Base-by-base conservation (phyloP, 345 rosid species). In the Salix arbutifolia region DNA sequence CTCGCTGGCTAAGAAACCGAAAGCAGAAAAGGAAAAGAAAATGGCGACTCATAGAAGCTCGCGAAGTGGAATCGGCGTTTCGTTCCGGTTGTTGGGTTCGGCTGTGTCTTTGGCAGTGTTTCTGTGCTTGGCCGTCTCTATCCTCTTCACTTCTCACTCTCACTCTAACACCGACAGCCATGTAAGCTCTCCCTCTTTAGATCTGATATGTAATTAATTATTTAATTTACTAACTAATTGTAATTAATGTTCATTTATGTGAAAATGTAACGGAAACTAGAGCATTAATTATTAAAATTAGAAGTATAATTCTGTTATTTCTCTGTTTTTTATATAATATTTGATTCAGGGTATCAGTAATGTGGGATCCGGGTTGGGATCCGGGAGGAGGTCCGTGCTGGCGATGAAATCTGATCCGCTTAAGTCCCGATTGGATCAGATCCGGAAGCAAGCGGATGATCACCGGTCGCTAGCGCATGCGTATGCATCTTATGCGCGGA, bases 401-500 rank as follows among this genome's bases (percentile, higher is more conserved):
- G 97, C 96, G 62, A 79, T 90, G 70, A 96, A 96, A 82, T 85
- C 92, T 69, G 96, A 92, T 89, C 98, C 99, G 1, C 82, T 92
- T 38, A 93, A 90, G 91, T 96, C 99, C 26, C 86, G 97, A 42
- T 16, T 93, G 76, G 91, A 91, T 65, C 99, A 91, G 94, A 90
- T 96, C 88, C 90, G 90, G 74, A 96, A 96, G 81, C 99, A 93
- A 85, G 99, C 98, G 10, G 97, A 92, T n/a, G 98, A 96, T 65
- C 99, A 96, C 81, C 87, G 97, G 23, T 78, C 96, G 30, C 77
- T 96, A 58, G 93, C 83, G 1, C 80, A 93, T 42, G 96, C 98
- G 0, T 93, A 93, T 65, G 97, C 97, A 4, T 93, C 98, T 26
- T 96, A 96, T 73, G 97, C 99, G 33, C 84, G 97, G 23, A 96